A percentile compares a stretch with the other conserved stretches of the same genome.
phyloP scores from a whole-genome alignment of 148 eudicot species.

The Vaccinium myrtillus region DNA sequence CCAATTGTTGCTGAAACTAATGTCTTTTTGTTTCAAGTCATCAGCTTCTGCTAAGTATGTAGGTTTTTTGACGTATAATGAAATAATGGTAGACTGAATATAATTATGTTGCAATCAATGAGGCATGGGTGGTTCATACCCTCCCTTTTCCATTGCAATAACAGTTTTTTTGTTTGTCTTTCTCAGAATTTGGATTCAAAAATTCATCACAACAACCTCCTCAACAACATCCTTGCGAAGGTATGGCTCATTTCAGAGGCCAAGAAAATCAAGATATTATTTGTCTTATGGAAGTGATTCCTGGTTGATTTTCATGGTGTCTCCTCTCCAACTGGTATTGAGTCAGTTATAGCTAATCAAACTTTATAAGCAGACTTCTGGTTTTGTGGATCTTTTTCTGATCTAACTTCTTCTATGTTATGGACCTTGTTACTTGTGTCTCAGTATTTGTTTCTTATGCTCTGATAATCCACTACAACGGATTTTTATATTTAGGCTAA shows the following conservation, averaged over 20 bases:
- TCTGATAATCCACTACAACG: background rate
- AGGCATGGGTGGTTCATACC: background rate
- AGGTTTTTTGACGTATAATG: background rate
- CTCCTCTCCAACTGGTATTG: constrained; percentile 1
- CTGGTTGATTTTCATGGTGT: background rate
- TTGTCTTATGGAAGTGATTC: background rate
- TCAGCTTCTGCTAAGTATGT: background rate
- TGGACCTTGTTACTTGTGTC: background rate
- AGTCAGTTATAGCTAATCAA: background rate
- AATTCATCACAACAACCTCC: constrained; percentile 89
- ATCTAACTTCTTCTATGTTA: background rate
- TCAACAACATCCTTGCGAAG: constrained; percentile 93
- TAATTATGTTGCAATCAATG: background rate
- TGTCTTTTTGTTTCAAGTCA: background rate
- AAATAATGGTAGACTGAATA: background rate
- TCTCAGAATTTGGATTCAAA: constrained; percentile 86
- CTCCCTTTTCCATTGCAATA: background rate
- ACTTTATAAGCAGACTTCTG: background rate
- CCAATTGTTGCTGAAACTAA: background rate
- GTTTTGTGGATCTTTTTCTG: background rate
- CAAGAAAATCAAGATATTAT: constrained; percentile 5
- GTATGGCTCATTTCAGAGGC: constrained; percentile 31
- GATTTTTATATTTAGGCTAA: background rate
- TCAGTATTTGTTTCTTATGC: background rate
- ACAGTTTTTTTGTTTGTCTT: background rate